Percentiles rank a stretch among this genome's conserved stretches.
Evolutionary conservation across 495 filamentous ascomycete species (phyloP).

Genomic region (Xylaria curta): DNA sequence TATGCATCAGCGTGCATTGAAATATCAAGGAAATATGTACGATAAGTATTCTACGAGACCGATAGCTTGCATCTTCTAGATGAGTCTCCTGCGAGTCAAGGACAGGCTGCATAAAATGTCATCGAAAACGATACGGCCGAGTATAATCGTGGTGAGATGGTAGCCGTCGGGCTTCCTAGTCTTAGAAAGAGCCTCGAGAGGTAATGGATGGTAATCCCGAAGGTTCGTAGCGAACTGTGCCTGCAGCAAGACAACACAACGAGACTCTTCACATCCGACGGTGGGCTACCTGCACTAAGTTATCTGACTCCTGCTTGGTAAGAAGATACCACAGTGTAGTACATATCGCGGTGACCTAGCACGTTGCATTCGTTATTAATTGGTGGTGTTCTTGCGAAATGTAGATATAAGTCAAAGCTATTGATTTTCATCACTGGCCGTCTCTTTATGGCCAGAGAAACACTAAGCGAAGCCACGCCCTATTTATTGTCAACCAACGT

Average conservation of each 20-base stretch:
- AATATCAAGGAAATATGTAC: background rate
- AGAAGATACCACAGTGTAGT: background rate
- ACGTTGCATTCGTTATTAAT: background rate
- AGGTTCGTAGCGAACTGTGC: too few species aligned
- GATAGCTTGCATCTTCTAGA: background rate
- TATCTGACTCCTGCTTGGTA: background rate
- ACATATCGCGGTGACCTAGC: background rate
- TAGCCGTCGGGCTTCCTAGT: background rate
- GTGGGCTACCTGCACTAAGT: background rate
- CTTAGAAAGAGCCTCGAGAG: constrained; percentile 10
- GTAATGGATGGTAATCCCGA: too few species aligned
- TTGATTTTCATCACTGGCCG: background rate
- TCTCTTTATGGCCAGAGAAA: background rate
- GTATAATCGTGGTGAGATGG: background rate
- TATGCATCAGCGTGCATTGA: too few species aligned
- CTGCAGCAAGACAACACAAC: background rate
- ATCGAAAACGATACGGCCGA: background rate
- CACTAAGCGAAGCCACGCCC: background rate
- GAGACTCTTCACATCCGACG: background rate
- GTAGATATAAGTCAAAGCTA: background rate
- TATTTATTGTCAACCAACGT: background rate
- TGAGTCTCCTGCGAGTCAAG: background rate
- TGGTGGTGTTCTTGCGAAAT: background rate
- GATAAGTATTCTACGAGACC: background rate
- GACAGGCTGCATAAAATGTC: background rate